Conservation (phyloP, 2,329 filamentous ascomycete genomes). For the Monosporascus cannonballus region DNA sequence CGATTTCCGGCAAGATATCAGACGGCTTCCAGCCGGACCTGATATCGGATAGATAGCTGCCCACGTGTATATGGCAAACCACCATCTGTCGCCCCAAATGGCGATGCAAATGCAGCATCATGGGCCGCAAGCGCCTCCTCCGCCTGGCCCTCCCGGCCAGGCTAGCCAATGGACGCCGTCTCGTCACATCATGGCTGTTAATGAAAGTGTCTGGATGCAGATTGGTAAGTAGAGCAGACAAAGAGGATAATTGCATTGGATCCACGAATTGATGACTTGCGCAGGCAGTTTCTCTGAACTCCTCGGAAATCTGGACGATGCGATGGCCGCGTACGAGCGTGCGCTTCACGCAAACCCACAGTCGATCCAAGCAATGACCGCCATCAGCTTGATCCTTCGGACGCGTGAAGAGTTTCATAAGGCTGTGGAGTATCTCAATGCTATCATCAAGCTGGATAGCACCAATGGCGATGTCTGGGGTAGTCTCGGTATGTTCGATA, state of each 20-base stretch:
- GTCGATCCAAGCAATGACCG: conserved; percentile 88
- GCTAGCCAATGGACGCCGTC: conserved; percentile 57
- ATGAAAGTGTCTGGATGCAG: conserved; percentile 86
- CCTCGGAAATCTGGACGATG: conserved; percentile 82
- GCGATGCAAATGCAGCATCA: conserved; percentile 64
- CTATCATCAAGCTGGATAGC: conserved; percentile 81
- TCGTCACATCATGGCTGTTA: conserved; percentile 71
- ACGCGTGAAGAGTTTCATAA: conserved; percentile 91
- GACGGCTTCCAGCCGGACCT: conserved; percentile 12
- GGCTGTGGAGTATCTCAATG: conserved; percentile 87
- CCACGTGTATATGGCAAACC: conserved; percentile 59
- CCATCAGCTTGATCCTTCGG: conserved; percentile 85
- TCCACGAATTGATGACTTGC: conserved; percentile 15
- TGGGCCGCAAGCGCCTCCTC: conserved; percentile 57
- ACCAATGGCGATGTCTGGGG: conserved; percentile 96
- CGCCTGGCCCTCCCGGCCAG: conserved; percentile 48
- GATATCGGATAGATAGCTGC: not conserved
- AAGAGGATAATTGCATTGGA: not conserved
- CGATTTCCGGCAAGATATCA: not conserved
- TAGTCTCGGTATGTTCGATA: conserved; percentile 65
- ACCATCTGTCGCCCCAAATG: conserved; percentile 75
- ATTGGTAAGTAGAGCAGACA: conserved; percentile 59
- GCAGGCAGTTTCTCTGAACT: conserved; percentile 80
- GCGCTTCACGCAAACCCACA: conserved; percentile 81
- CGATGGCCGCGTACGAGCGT: conserved; percentile 84